A percentile compares a stretch with the other conserved stretches of the same genome.
phyloP scores from a whole-genome alignment of 768 basidiomycete genomes.

The Clathrus columnatus region DNA sequence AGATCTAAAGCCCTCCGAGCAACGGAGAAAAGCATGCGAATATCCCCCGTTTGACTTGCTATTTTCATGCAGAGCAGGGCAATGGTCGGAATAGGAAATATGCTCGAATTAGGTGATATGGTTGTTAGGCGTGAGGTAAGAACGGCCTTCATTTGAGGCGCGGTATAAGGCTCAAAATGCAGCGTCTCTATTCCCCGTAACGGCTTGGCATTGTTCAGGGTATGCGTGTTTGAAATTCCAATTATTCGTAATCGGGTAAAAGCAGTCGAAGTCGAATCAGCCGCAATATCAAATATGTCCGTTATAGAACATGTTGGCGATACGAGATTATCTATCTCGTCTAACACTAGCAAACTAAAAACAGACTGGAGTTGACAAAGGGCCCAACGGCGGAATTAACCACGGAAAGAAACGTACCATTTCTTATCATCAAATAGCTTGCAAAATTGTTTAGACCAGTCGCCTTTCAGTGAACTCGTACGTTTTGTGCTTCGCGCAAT shows the following conservation, averaged over 20 bases:
- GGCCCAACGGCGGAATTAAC: neutral
- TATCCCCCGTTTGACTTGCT: conserved; percentile 76
- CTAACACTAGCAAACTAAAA: conserved; percentile 64
- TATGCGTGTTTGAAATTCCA: conserved; percentile 86
- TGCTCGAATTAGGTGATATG: conserved; percentile 29
- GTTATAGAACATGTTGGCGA: conserved; percentile 44
- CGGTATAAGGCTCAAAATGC: conserved; percentile 75
- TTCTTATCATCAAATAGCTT: conserved; percentile 1
- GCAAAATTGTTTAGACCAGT: conserved; percentile 1
- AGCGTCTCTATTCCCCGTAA: conserved; percentile 45
- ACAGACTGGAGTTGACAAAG: neutral
- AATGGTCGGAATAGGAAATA: conserved; percentile 51
- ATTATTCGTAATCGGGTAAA: conserved; percentile 53
- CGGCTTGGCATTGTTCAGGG: conserved; percentile 49
- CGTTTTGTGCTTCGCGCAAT: conserved; percentile 27
- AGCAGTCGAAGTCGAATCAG: conserved; percentile 33
- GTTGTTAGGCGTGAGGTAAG: conserved; percentile 53
- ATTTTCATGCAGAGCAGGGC: conserved; percentile 72
- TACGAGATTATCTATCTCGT: conserved; percentile 80
- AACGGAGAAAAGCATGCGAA: conserved; percentile 72
- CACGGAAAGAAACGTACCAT: neutral
- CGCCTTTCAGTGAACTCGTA: conserved; percentile 17
- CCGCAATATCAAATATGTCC: conserved; percentile 59
- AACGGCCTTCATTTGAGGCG: conserved; percentile 61
- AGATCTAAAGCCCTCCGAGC: conserved; percentile 72